Base-by-base conservation (phyloP, 179 eudicot genomes). In the Carnegiea gigantea region DNA sequence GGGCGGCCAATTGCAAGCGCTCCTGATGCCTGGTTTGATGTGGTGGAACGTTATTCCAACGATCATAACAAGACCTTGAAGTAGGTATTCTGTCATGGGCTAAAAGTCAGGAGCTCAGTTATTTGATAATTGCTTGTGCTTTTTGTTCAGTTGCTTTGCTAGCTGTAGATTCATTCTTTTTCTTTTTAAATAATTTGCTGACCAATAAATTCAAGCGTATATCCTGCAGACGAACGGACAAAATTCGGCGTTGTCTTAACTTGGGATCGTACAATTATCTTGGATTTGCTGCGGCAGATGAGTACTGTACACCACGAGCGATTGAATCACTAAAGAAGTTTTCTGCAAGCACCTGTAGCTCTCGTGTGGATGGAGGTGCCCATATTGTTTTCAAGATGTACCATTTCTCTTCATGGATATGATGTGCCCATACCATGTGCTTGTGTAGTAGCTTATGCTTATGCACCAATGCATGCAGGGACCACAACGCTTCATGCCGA, bases 11-110 rank as follows among this genome's bases (percentile, higher is more conserved):
- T 97, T 78, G 80, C 97, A 70, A 95, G 98, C 86, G 91, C 98
- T 79, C 99, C 99, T 26, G 99, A 97, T 92, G 93, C 99, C 82
- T 97, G 99, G 99, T 92, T 97, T 85, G 92, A 95, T 88, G 89
- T 95, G 86, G 97, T 92, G 80, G 99, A 94, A 85, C 99, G 98
- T 79, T 86, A 88, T 85, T 97, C 99, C 49, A 90, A 95, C 75
- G 98, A 95, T 81, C 79, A 82, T 70, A 97, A 97, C 93, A 95
- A 97, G 88, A 97, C 97, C 30, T 82, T 95, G 30, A 85, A 85
- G 99, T 97, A 86, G 82, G 97, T 88, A 38, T 53, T 83, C 33
- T 54, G 38, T 28, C 44, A 24, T 60, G 59, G 12, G 54, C 9
- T 78, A 1, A 72, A 73, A 64, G 26, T 53, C 53, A 11, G 17